Evolutionary conservation across 768 basidiomycete genomes (phyloP).

Genomic region (Naematelia aurantialba): DNA sequence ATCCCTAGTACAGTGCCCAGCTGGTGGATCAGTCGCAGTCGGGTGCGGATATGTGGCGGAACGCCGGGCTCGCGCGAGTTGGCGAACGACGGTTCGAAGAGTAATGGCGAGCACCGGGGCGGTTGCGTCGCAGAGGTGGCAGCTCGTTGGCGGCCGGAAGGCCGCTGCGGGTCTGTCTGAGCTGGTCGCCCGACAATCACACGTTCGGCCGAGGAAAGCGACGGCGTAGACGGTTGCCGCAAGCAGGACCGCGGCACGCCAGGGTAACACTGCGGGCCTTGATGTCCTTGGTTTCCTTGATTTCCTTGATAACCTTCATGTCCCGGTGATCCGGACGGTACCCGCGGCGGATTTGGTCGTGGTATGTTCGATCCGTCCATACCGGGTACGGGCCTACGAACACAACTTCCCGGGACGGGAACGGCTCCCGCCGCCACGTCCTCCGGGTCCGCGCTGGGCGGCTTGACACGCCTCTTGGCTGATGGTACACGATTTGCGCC

Average conservation of each 20-base stretch:
- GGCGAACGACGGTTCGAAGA: slow-evolving; percentile 16
- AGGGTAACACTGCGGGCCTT: background rate
- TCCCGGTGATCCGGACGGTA: too few relatives aligned
- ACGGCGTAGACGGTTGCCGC: slow-evolving; percentile 28
- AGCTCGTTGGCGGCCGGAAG: slow-evolving; percentile 9
- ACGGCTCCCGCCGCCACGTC: background rate
- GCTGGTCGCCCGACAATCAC: background rate
- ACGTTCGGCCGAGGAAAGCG: slow-evolving; percentile 3
- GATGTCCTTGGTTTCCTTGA: too few relatives aligned
- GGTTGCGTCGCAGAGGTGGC: slow-evolving; percentile 6
- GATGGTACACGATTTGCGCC: background rate
- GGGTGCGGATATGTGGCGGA: slow-evolving; percentile 32
- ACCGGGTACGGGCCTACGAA: background rate
- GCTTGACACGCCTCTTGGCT: slow-evolving; percentile 20
- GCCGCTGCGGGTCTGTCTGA: background rate
- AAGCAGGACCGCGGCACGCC: slow-evolving; percentile 13
- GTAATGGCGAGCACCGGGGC: background rate
- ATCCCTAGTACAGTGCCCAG: slow-evolving; percentile 30
- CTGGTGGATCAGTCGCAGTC: slow-evolving; percentile 30
- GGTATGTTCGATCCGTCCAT: background rate
- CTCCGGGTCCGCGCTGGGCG: slow-evolving; percentile 17
- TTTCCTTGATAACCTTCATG: too few relatives aligned
- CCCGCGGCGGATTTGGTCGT: background rate
- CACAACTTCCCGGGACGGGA: background rate
- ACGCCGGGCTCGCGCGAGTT: slow-evolving; percentile 24